phyloP scores from a whole-genome alignment of 2,329 filamentous ascomycete species.

The Claviceps paspali region DNA sequence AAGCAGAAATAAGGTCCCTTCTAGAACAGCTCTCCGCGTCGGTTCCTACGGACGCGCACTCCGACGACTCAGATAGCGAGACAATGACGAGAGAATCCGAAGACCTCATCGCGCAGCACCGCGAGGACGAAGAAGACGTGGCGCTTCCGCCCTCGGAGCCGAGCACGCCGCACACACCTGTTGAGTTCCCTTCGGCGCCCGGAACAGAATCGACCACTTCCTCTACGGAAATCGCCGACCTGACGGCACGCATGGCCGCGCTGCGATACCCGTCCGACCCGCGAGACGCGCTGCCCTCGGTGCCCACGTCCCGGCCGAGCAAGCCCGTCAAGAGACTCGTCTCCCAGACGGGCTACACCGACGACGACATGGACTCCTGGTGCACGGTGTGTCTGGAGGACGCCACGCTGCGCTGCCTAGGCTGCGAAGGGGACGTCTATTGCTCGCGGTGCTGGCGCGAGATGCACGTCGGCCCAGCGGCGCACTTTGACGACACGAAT shows the following conservation, averaged over 20 bases:
- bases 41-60: constrained; percentile 14
- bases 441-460: constrained; percentile 69
- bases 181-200: not conserved
- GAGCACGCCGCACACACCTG: not conserved
- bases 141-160: too few species aligned
- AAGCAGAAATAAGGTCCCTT: constrained; percentile 20
- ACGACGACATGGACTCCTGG: constrained; percentile 63
- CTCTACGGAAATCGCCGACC: constrained; percentile 19
- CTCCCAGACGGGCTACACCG: constrained; percentile 34
- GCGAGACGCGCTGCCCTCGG: constrained; percentile 31
- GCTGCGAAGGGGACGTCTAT: constrained; percentile 59
- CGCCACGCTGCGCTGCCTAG: constrained; percentile 55
- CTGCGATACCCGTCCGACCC: constrained; percentile 22
- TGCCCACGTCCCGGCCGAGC: constrained; percentile 32
- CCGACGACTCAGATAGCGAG: constrained; percentile 36
- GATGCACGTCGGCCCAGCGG: constrained; percentile 56
- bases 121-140: constrained; percentile 28
- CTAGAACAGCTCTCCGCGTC: constrained; percentile 21
- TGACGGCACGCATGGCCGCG: constrained; percentile 37
- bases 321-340: constrained; percentile 23
- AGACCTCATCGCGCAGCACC: constrained; percentile 27
- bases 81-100: constrained; percentile 29
- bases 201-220: not conserved
- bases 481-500: constrained; percentile 52
- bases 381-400: constrained; percentile 74